Base-by-base conservation (phyloP, 2,329 filamentous ascomycete genomes). In the Trichothecium roseum region DNA sequence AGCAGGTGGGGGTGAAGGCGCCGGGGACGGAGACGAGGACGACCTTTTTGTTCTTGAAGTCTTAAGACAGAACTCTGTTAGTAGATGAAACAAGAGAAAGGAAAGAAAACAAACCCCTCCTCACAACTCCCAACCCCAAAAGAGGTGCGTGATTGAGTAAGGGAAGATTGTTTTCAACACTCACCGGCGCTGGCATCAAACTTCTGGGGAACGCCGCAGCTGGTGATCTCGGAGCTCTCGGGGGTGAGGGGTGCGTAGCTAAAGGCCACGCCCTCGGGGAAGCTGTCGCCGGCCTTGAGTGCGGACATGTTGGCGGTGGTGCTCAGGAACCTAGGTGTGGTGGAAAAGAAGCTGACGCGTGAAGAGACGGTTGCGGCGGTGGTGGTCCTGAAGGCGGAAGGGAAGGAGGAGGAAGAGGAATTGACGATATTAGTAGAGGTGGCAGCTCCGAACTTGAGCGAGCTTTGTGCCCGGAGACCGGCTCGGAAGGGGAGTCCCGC, bases 1-100 rank as follows among this genome's bases (percentile, higher is more conserved):
- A 81, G 75, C 87, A 94, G 50, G 83, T 83, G 18, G 86, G 85
- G 29, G 85, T 93, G 72, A 93, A 93, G 49, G 84, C 84, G 46
- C 81, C 79, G 60, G 65, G 69, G 35, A 75, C 67, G 42, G 71
- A 62, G 49, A 75, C 66, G 43, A 75, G 51, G 47, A 74, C 62
- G 36, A 69, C 59, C 55, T 74, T 75, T 54, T 74, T 73, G 54
- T 62, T 54, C 54, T 66, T 61, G 62, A 71, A 68, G 42, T 73
- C 70, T 72, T 49, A 18, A 18, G 16, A 16, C 20, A 24, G 6
- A 24, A 42, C 36, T 34, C 15, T 24, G 30, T 41, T 15, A 41
- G 38, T 32, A 24, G 17, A 18, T 18, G 13, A 13, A n/a, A n/a
- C n/a, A n/a, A n/a, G n/a, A n/a, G n/a, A n/a, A n/a, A n/a, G n/a